Conservation (phyloP, 768 basidiomycete genomes). For the Lactarius psammicola region DNA sequence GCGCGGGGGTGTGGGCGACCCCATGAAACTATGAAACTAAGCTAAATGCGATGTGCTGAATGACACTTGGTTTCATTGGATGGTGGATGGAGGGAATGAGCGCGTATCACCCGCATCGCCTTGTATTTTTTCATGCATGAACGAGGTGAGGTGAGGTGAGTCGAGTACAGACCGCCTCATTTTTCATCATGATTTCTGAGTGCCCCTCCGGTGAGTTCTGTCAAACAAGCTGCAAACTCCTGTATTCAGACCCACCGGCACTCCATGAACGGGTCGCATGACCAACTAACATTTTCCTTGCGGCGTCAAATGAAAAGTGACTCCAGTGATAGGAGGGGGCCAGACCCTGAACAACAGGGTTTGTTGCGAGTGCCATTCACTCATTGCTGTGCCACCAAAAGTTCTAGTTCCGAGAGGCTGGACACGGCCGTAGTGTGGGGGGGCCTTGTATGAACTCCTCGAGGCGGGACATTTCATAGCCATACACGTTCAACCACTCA, state of each 20-base stretch:
- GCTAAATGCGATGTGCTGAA: not conserved
- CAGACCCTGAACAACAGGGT: conserved; percentile 6
- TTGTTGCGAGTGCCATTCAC: not conserved
- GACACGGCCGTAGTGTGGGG: not conserved
- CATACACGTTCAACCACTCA: not conserved
- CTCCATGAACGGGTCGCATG: conserved; percentile 16
- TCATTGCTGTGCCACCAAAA: not conserved
- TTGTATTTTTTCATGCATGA: not conserved
- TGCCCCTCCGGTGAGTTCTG: not conserved
- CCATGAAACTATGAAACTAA: conserved; percentile 5
- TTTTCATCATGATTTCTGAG: not conserved
- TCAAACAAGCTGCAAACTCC: conserved; percentile 8
- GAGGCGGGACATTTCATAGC: not conserved
- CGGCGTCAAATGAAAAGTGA: conserved; percentile 24
- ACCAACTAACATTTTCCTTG: conserved; percentile 7
- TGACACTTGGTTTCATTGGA: conserved; percentile 4
- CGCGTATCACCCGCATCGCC: not conserved
- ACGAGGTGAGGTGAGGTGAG: conserved; percentile 16
- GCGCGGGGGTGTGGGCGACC: conserved; percentile 18
- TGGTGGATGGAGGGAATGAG: not conserved
- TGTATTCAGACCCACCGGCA: conserved; percentile 5
- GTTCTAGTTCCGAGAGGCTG: conserved; percentile 1
- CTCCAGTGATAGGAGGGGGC: conserved; percentile 18
- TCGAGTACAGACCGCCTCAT: not conserved
- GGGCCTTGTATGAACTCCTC: not conserved